Evolutionary conservation across 2,329 filamentous ascomycete species (phyloP).

Genomic region (Fusarium sp.): DNA sequence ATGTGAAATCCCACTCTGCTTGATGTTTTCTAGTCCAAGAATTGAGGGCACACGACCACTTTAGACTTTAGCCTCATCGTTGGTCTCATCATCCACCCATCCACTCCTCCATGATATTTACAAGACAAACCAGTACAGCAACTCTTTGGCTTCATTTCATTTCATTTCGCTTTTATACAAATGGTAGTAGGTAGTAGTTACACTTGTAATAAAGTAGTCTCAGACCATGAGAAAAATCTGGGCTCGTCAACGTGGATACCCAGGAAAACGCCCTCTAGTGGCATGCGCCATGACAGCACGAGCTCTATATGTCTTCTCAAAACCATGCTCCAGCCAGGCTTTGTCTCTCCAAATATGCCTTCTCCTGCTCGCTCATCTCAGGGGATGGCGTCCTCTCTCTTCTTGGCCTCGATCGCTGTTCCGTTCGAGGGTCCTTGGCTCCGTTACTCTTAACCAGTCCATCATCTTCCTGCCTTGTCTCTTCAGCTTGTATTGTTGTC

Average conservation of each 20-base stretch:
- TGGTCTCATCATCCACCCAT: background rate
- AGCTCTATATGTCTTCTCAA: slow-evolving; percentile 23
- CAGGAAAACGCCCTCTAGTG: slow-evolving; percentile 6
- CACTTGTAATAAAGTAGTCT: slow-evolving; percentile 7
- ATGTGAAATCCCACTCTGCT: slow-evolving; percentile 15
- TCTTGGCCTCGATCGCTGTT: slow-evolving; percentile 9
- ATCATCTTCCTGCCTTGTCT: slow-evolving; percentile 21
- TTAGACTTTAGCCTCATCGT: background rate
- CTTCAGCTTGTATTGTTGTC: background rate
- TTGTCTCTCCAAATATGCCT: slow-evolving; percentile 32
- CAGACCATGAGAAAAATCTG: background rate
- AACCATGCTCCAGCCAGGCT: slow-evolving; percentile 33
- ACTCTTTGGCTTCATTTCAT: background rate
- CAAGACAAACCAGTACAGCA: too few relatives aligned
- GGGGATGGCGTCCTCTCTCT: slow-evolving; percentile 14
- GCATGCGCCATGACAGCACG: slow-evolving; percentile 19
- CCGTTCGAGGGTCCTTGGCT: background rate
- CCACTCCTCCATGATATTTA: background rate
- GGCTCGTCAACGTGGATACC: slow-evolving; percentile 1
- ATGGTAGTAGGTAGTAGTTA: slow-evolving; percentile 12
- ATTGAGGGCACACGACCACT: background rate
- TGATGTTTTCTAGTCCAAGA: background rate
- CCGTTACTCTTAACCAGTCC: slow-evolving; percentile 1
- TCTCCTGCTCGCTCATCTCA: slow-evolving; percentile 25
- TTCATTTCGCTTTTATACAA: slow-evolving; percentile 10